A percentile compares a stretch with the other conserved stretches of the same genome.
These are phyloP conservation scores for Malassezia globosa DNA, from an alignment of 1,284 basidiomycete species.

Conservation along the genomic window DNA sequence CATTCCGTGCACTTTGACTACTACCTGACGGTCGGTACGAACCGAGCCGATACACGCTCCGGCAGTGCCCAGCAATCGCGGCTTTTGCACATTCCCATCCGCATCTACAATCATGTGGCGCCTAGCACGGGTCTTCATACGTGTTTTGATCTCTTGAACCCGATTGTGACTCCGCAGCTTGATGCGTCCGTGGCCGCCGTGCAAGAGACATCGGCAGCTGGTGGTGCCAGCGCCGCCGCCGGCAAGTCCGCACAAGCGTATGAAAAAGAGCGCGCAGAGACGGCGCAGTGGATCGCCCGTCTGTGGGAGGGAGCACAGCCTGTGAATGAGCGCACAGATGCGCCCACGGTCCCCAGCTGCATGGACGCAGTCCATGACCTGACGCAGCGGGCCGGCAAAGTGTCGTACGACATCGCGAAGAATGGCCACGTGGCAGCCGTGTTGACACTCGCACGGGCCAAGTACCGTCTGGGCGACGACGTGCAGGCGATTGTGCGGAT, in stretches of 20 bases:
- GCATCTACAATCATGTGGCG: conserved; percentile 68
- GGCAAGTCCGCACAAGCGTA: not conserved
- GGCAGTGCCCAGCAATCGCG: conserved; percentile 54
- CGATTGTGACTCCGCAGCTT: conserved; percentile 46
- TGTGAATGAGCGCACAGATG: conserved; percentile 9
- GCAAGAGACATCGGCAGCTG: not conserved
- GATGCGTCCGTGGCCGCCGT: conserved; percentile 28
- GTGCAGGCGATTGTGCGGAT: conserved; percentile 38
- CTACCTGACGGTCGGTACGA: conserved; percentile 72
- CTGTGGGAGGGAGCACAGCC: not conserved
- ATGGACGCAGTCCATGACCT: conserved; percentile 80
- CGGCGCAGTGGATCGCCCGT: not conserved
- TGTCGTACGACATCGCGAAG: conserved; percentile 45
- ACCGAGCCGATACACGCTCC: conserved; percentile 50
- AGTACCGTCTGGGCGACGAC: conserved; percentile 42
- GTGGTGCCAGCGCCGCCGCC: not conserved
- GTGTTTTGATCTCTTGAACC: conserved; percentile 49
- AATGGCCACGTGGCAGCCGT: conserved; percentile 41
- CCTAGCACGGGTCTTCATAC: conserved; percentile 43
- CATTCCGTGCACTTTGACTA: conserved; percentile 74
- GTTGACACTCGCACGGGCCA: conserved; percentile 33
- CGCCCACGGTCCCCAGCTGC: conserved; percentile 52
- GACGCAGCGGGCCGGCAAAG: conserved; percentile 71
- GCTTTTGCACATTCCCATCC: conserved; percentile 75
- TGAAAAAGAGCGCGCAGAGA: not conserved